phyloP scores from a whole-genome alignment of 1,284 basidiomycete genomes.

The Entoloma clypeatum region DNA sequence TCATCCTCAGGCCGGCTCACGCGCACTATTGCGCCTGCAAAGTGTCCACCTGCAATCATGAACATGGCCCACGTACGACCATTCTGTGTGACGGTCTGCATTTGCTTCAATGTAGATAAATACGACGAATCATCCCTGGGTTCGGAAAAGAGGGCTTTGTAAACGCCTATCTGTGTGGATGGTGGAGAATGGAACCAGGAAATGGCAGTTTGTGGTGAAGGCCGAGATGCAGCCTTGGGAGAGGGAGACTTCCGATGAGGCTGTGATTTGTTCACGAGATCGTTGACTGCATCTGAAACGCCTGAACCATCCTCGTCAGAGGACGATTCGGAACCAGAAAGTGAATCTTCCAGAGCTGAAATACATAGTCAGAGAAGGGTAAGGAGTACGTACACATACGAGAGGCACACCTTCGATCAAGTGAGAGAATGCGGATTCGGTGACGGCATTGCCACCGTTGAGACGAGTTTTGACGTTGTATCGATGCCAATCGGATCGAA shows the following conservation, averaged over 20 bases:
- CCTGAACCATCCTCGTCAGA: constrained; percentile 53
- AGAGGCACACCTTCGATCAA: constrained; percentile 73
- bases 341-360: constrained; percentile 78
- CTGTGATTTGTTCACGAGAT: constrained; percentile 64
- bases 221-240: constrained; percentile 36
- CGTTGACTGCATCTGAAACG: constrained; percentile 63
- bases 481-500: constrained; percentile 95
- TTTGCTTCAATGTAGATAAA: constrained; percentile 54
- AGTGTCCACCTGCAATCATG: constrained; percentile 97
- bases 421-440: constrained; percentile 69
- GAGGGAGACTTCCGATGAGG: constrained; percentile 42
- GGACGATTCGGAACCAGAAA: constrained; percentile 83
- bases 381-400: not conserved
- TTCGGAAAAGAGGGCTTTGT: constrained; percentile 67
- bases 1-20: constrained; percentile 54
- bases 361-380: constrained; percentile 2
- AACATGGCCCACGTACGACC: constrained; percentile 90
- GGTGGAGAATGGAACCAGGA: constrained; percentile 88
- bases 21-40: constrained; percentile 86
- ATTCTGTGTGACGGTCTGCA: constrained; percentile 60
- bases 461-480: constrained; percentile 91
- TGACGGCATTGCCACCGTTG: constrained; percentile 55
- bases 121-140: constrained; percentile 44
- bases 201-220: constrained; percentile 67
- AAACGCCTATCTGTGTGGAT: constrained; percentile 86